These are phyloP conservation scores for Zizania latifolia DNA, from an alignment of 176 grass and related monocot species.

Conservation along the genomic window DNA sequence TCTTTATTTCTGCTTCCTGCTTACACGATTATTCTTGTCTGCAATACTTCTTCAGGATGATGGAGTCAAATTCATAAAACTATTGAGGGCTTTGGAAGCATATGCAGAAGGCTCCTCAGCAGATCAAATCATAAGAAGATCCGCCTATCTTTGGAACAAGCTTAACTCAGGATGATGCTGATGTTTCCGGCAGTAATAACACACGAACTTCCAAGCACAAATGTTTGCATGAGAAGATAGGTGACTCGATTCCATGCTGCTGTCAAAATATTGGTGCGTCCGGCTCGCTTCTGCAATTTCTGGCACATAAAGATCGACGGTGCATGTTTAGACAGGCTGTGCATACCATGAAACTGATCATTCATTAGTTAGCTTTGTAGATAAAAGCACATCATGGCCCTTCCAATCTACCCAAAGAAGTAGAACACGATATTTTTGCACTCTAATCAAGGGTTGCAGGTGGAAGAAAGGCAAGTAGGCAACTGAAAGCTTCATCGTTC, in stretches of 20 bases:
- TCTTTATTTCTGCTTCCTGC: not conserved
- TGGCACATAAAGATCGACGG: not conserved
- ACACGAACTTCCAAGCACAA: not conserved
- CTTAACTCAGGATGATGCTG: conserved; percentile 35
- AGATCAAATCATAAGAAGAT: conserved; percentile 70
- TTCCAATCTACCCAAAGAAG: not conserved
- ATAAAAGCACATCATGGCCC: conserved; percentile 2
- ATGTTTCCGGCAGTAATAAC: not conserved
- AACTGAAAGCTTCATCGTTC: not conserved
- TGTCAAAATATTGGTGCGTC: not conserved
- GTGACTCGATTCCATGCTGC: not conserved
- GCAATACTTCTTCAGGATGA: conserved; percentile 49
- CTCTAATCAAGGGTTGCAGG: not conserved
- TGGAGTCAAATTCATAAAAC: conserved; percentile 77
- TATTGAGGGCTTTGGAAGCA: conserved; percentile 78
- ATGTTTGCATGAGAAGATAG: conserved; percentile 15
- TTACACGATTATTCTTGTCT: not conserved
- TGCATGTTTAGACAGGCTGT: conserved; percentile 20
- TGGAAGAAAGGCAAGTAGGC: not conserved
- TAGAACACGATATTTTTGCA: not conserved
- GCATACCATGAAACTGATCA: conserved; percentile 10
- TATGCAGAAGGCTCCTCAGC: conserved; percentile 88
- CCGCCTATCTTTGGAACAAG: conserved; percentile 69
- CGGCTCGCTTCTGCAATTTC: not conserved
- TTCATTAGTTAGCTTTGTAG: conserved; percentile 36